These are phyloP conservation scores for Knufia fluminis DNA, from an alignment of 2,329 filamentous ascomycete genomes.

Conservation along the genomic window DNA sequence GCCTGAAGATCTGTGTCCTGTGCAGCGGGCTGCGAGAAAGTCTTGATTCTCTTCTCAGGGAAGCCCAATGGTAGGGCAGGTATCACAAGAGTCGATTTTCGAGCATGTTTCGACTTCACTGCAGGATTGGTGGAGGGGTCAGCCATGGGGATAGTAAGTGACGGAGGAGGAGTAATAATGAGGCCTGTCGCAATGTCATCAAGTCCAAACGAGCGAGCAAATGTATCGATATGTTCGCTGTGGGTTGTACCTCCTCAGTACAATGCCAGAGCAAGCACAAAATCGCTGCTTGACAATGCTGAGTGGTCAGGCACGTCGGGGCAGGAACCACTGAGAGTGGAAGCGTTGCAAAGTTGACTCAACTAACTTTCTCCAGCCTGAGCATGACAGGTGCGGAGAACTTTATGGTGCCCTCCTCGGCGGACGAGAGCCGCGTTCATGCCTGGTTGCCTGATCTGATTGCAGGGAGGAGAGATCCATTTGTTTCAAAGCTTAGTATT, in stretches of 20 bases:
- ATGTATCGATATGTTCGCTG: background rate
- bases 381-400: background rate
- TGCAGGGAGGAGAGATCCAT: background rate
- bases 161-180: conserved; percentile 2
- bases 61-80: conserved; percentile 2
- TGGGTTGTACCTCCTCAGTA: background rate
- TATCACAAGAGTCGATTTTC: conserved; percentile 3
- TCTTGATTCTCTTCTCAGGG: background rate
- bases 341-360: background rate
- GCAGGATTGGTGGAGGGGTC: conserved; percentile 3
- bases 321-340: background rate
- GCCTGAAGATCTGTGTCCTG: background rate
- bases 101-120: conserved; percentile 1
- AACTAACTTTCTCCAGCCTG: background rate
- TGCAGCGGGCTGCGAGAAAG: background rate
- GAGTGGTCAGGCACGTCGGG: background rate
- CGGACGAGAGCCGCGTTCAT: background rate
- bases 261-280: conserved; percentile 7
- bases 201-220: background rate
- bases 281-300: background rate
- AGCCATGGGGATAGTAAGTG: conserved; percentile 4
- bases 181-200: conserved; percentile 1
- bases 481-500: too few relatives aligned
- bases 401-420: background rate
- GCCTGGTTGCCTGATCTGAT: background rate